Evolutionary conservation across 257 asterid genomes (phyloP).

Genomic region (Solanum sejunctum): DNA sequence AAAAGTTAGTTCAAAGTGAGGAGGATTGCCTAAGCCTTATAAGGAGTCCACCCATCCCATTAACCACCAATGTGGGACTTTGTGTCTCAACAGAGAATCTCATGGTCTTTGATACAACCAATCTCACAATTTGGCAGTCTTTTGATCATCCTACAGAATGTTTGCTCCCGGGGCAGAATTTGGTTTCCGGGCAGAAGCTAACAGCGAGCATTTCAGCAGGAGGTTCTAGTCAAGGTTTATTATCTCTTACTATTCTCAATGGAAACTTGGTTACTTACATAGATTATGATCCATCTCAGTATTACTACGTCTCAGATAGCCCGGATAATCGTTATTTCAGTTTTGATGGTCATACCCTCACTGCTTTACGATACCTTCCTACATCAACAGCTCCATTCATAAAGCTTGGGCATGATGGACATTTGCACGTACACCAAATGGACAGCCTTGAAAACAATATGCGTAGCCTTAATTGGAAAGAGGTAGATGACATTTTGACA

Average conservation of each 20-base stretch:
- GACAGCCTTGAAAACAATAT: too few relatives aligned
- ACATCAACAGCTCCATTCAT: background rate
- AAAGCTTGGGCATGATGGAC: background rate
- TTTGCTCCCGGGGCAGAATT: background rate
- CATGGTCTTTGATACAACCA: too few relatives aligned
- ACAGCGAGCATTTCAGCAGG: background rate
- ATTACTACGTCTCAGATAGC: background rate
- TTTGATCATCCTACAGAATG: slow-evolving; percentile 1
- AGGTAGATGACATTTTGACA: background rate
- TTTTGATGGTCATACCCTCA: background rate
- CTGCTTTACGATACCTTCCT: background rate
- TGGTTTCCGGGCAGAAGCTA: background rate
- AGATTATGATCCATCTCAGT: slow-evolving; percentile 3
- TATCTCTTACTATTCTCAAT: too few relatives aligned
- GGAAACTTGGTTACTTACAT: background rate
- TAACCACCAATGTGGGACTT: too few relatives aligned
- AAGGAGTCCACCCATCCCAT: too few relatives aligned
- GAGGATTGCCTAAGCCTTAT: too few relatives aligned
- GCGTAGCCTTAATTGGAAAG: background rate
- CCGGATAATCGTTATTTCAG: background rate
- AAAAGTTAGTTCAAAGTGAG: too few relatives aligned
- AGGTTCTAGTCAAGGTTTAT: too few relatives aligned
- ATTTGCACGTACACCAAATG: background rate
- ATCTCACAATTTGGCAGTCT: background rate
- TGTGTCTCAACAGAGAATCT: too few relatives aligned